phyloP scores from a whole-genome alignment of 305 asterid species.

The Solanum hybrid region DNA sequence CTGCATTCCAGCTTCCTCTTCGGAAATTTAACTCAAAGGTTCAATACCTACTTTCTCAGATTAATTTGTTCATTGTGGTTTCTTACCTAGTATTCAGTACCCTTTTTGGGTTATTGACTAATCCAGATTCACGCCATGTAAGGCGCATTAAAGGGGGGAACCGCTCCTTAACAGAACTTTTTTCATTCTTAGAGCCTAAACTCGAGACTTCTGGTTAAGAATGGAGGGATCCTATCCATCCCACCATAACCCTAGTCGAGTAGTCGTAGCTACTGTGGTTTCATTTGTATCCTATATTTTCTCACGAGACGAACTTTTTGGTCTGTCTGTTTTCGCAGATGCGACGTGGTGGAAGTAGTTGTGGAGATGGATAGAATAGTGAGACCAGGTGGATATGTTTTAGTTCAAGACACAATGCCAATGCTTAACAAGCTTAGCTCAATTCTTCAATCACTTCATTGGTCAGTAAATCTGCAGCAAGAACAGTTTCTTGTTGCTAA shows the following conservation, averaged over 20 bases:
- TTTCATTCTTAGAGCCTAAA: not conserved
- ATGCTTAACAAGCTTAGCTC: slow-evolving; percentile 39
- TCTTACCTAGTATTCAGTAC: not conserved
- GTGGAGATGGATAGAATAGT: slow-evolving; percentile 81
- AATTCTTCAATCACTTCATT: slow-evolving; percentile 59
- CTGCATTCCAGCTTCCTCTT: slow-evolving; percentile 81
- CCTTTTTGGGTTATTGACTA: not conserved
- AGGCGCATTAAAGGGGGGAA: not conserved
- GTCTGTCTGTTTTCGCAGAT: slow-evolving; percentile 30
- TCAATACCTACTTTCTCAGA: not conserved
- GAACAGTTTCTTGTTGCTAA: slow-evolving; percentile 76
- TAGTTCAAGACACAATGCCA: slow-evolving; percentile 66
- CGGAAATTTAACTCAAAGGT: slow-evolving; percentile 67
- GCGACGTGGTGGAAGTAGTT: slow-evolving; percentile 56
- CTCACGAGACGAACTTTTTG: not conserved
- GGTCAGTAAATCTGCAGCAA: slow-evolving; percentile 59
- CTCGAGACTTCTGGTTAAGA: not conserved
- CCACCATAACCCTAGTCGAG: not conserved
- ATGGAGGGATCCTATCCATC: not conserved
- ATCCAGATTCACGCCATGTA: not conserved
- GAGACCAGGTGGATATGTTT: slow-evolving; percentile 76
- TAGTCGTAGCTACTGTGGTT: not conserved
- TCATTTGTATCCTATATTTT: not conserved
- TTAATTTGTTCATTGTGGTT: not conserved
- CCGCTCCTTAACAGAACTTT: not conserved